Percentiles rank a stretch among this genome's conserved stretches.
Conservation (phyloP, 2,329 filamentous ascomycete genomes). For the Fusarium chaquense region DNA sequence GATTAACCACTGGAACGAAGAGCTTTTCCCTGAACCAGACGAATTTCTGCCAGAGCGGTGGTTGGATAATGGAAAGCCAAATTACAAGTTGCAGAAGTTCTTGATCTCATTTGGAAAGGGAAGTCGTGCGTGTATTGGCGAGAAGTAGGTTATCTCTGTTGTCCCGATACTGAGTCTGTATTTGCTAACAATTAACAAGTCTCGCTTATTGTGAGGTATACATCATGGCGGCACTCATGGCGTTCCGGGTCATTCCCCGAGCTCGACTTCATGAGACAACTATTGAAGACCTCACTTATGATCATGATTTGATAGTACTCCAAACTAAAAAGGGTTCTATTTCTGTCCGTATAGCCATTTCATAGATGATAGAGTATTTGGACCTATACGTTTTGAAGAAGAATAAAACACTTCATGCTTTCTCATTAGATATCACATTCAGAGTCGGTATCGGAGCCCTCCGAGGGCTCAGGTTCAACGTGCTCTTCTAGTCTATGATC, state of each 20-base stretch:
- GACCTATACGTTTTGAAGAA: not conserved
- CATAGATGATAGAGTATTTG: not conserved
- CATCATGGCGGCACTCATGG: slow-evolving; percentile 29
- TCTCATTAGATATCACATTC: not conserved
- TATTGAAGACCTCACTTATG: slow-evolving; percentile 35
- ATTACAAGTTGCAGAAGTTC: slow-evolving; percentile 44
- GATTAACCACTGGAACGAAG: slow-evolving; percentile 49
- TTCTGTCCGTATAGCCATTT: slow-evolving; percentile 22
- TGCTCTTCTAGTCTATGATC: not conserved
- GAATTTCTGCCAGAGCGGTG: slow-evolving; percentile 52
- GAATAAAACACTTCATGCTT: not conserved
- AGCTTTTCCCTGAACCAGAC: slow-evolving; percentile 50
- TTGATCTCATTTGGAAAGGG: slow-evolving; percentile 40
- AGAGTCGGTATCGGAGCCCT: not conserved
- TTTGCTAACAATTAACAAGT: slow-evolving; percentile 8
- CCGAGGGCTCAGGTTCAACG: not conserved
- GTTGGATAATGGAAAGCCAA: slow-evolving; percentile 41
- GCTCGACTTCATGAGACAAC: slow-evolving; percentile 33
- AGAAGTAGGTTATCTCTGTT: slow-evolving; percentile 20
- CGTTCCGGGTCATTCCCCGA: slow-evolving; percentile 26
- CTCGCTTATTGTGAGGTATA: slow-evolving; percentile 40
- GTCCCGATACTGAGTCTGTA: accelerated
- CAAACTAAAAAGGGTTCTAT: slow-evolving; percentile 41
- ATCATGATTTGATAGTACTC: slow-evolving; percentile 40
- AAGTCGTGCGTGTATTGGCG: slow-evolving; percentile 41